phyloP scores from a whole-genome alignment of 2,329 filamentous ascomycete genomes.

The Fusarium albosuccineum region DNA sequence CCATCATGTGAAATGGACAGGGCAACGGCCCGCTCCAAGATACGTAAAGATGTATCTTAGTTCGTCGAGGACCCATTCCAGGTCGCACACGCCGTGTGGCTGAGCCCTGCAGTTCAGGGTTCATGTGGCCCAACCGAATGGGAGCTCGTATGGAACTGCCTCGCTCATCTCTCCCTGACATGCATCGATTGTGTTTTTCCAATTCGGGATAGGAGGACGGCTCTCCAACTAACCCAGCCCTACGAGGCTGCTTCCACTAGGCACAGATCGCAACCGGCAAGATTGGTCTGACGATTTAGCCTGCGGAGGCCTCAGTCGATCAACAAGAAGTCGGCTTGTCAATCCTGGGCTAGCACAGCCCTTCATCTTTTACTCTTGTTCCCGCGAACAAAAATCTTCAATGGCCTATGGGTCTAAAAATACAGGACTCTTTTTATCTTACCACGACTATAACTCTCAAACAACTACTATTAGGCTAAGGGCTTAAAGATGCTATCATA shows the following conservation, averaged over 20 bases:
- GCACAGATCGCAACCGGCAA: neutral
- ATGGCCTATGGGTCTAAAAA: too few species aligned
- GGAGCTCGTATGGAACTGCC: neutral
- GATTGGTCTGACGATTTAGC: neutral
- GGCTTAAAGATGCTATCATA: too few species aligned
- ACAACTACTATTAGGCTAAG: too few species aligned
- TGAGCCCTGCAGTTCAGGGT: neutral
- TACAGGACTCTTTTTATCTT: too few species aligned
- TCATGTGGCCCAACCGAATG: neutral
- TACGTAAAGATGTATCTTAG: too few species aligned
- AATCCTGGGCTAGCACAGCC: neutral
- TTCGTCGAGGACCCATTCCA: neutral
- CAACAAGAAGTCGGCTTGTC: neutral
- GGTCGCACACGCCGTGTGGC: conserved; percentile 6
- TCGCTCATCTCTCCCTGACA: neutral
- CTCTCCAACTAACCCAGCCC: conserved; percentile 29
- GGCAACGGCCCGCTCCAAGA: too few species aligned
- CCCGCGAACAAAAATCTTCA: too few species aligned
- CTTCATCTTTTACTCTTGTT: neutral
- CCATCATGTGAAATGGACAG: too few species aligned
- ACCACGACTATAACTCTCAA: too few species aligned
- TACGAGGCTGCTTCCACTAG: conserved; percentile 16
- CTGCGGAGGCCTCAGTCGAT: conserved; percentile 18
- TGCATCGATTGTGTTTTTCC: conserved; percentile 11
- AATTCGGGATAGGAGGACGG: conserved; percentile 16